Percentiles rank a stretch among this genome's conserved stretches.
Evolutionary conservation across 495 filamentous ascomycete species (phyloP).

Genomic region (Daldinia concentrica): DNA sequence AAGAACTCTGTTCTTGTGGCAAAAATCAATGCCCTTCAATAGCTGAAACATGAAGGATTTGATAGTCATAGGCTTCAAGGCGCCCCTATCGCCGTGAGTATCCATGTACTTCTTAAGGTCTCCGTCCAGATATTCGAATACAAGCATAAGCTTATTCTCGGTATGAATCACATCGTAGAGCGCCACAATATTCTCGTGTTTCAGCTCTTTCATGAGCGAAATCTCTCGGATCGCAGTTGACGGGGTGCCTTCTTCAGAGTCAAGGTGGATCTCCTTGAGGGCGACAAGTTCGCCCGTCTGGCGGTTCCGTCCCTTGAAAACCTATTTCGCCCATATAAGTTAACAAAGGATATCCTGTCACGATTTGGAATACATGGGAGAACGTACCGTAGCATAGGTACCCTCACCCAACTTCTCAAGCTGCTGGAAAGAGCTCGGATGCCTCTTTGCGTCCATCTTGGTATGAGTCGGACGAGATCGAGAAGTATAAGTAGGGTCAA

Average conservation of each 20-base stretch:
- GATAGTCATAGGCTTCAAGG: constrained; percentile 83
- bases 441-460: constrained; percentile 86
- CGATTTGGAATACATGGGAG: not conserved
- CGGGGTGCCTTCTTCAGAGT: constrained; percentile 97
- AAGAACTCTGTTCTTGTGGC: constrained; percentile 93
- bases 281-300: constrained; percentile 96
- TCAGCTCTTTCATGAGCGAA: constrained; percentile 98
- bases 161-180: constrained; percentile 99
- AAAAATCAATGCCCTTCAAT: constrained; percentile 92
- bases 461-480: constrained; percentile 24
- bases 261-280: constrained; percentile 98
- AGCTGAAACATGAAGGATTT: constrained; percentile 99
- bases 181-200: constrained; percentile 96
- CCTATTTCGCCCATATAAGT: constrained; percentile 59
- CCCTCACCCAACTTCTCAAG: constrained; percentile 98
- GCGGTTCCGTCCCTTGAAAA: constrained; percentile 98
- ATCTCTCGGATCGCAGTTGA: constrained; percentile 99
- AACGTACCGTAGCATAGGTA: constrained; percentile 94
- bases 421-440: constrained; percentile 97
- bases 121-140: constrained; percentile 98
- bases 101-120: constrained; percentile 99
- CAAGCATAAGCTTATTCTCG: constrained; percentile 99
- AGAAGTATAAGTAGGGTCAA: constrained; percentile 23
- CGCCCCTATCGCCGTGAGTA: constrained; percentile 80
- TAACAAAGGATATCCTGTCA: constrained; percentile 18